A percentile compares a stretch with the other conserved stretches of the same genome.
Conservation (phyloP, 176 grass and related monocot genomes). For the Elaeis guineensis region DNA sequence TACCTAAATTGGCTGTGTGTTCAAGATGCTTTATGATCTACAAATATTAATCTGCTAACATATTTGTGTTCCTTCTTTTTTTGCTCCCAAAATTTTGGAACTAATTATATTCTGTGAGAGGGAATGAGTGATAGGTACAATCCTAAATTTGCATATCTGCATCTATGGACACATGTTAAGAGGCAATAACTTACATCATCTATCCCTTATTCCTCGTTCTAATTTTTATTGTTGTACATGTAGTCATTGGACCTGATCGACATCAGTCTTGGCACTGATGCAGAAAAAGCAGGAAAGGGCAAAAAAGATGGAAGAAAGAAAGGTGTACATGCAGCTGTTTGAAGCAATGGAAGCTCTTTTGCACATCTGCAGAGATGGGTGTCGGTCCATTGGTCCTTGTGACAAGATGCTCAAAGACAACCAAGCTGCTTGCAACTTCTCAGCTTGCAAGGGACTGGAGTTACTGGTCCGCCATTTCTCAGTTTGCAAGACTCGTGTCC, state of each 20-base stretch:
- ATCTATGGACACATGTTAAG: too few species aligned
- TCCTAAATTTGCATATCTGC: too few species aligned
- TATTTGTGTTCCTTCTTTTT: too few species aligned
- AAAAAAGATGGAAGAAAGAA: constrained; percentile 22
- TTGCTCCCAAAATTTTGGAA: too few species aligned
- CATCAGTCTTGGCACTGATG: constrained; percentile 3
- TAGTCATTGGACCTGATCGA: not conserved
- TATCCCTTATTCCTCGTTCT: too few species aligned
- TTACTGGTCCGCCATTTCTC: constrained; percentile 72
- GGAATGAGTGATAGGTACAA: too few species aligned
- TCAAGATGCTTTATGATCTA: too few species aligned
- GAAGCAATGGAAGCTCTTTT: constrained; percentile 37
- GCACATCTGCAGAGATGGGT: constrained; percentile 36
- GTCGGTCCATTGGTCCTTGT: constrained; percentile 25
- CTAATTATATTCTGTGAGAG: too few species aligned
- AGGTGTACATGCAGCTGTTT: constrained; percentile 19
- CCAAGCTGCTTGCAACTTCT: constrained; percentile 15
- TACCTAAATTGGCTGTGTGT: too few species aligned
- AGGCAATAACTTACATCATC: too few species aligned
- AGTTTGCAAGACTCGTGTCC: constrained; percentile 41
- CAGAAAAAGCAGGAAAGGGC: constrained; percentile 20
- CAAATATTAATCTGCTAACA: too few species aligned
- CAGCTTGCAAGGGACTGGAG: constrained; percentile 53
- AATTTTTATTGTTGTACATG: too few species aligned
- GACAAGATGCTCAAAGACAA: constrained; percentile 13